Evolutionary conservation across 78 protist species (phyloP).

Genomic region (Dictyostelium intermedium): DNA sequence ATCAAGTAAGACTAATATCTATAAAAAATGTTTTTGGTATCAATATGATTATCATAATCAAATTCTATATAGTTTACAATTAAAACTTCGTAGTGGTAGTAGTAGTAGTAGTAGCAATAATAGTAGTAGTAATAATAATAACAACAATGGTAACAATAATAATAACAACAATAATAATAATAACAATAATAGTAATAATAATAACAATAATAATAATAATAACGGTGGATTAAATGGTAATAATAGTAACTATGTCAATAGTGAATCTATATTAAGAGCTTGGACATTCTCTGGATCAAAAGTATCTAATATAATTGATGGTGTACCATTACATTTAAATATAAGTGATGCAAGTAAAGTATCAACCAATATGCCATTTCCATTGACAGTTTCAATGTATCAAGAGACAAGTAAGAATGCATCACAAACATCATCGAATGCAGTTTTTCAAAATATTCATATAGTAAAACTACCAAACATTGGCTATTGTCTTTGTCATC

Average conservation of each 20-base stretch:
- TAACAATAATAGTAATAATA: not conserved
- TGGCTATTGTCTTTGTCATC: conserved; percentile 65
- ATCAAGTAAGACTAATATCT: not conserved
- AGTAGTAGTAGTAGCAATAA: not conserved
- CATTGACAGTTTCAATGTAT: not conserved
- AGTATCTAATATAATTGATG: not conserved
- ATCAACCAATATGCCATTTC: conserved; percentile 34
- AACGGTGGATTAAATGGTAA: not conserved
- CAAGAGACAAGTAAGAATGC: not conserved
- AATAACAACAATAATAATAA: not conserved
- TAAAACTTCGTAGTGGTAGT: not conserved
- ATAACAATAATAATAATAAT: not conserved
- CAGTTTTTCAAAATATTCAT: conserved; percentile 58
- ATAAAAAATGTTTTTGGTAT: conserved; percentile 59
- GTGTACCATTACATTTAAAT: conserved; percentile 14
- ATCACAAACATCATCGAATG: not conserved
- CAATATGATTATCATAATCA: conserved; percentile 47
- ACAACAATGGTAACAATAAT: too few species aligned
- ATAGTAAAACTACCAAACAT: conserved; percentile 20
- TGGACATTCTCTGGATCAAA: not conserved
- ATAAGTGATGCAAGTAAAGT: not conserved
- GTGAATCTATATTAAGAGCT: not conserved
- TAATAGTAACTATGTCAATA: not conserved
- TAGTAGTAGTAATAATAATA: too few species aligned
- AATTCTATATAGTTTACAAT: conserved; percentile 24